Evolutionary conservation across 306 rosid genomes (phyloP), one percentile per base, ranked within the genome.

Genomic region (Vigna nakashimae): DNA sequence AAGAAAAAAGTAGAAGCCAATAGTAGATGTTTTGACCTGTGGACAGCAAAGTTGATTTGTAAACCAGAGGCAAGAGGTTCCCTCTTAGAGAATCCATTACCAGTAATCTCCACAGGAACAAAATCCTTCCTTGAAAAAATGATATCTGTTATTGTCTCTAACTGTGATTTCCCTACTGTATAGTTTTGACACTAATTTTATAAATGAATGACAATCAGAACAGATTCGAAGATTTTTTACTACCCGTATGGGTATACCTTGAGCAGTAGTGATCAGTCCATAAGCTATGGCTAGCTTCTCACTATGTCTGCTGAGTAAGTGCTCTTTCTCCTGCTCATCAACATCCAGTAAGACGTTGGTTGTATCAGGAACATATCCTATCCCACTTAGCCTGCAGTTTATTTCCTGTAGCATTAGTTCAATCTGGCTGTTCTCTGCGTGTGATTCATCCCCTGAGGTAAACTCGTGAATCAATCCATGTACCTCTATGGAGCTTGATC

Each of bases 221-320:
- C 95, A 93, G 80, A 86, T 91, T 58, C 97, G 53, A 58, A 93
- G 92, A 82, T 93, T 91, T 86, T 93, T 93, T 2, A 86, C 87
- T 9, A 91, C 85, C 63, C 96, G 86, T 82, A 93, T 83, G 14
- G 92, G 88, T 68, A 76, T 28, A 6, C 87, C 79, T 64, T 48
- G 80, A 26, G 62, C 74, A 56, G 91, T 90, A 51, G 83, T 76
- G 32, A 91, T 87, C 15, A 91, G 86, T 46, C 97, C 97, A 62
- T 84, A 90, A 72, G 98, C 90, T 72, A 91, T 83, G 80, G 96
- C 97, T 56, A 87, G 80, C 75, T 93, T 93, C 87, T 91, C 96
- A 52, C 98, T 87, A 28, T 93, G 97, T 28, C 83, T 82, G 77
- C 86, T 77, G 68, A 93, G 97, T 69, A 91, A 73, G 71, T 84